phyloP scores from a whole-genome alignment of 305 asterid species.

The Petunia hybrid region DNA sequence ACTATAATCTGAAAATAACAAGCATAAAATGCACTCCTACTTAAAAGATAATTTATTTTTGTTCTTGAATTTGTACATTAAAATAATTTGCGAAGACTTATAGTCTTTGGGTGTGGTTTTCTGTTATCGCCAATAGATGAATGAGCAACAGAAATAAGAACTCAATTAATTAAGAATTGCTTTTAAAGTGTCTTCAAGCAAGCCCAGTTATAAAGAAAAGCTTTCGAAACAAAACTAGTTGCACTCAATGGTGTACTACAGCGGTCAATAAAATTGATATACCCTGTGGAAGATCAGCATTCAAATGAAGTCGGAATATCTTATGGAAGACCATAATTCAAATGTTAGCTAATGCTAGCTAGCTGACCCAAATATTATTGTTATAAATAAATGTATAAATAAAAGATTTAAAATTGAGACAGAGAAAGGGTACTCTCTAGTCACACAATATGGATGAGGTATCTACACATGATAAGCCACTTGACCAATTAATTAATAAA shows the following conservation, averaged over 20 bases:
- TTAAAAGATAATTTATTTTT: too few relatives aligned
- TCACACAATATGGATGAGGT: not conserved
- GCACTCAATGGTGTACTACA: too few relatives aligned
- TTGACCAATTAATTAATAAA: not conserved
- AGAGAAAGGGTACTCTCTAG: not conserved
- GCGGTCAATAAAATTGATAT: too few relatives aligned
- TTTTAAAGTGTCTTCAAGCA: not conserved
- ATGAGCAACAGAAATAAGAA: not conserved
- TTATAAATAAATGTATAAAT: not conserved
- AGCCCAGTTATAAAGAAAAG: not conserved
- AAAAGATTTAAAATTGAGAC: not conserved
- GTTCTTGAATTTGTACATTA: not conserved
- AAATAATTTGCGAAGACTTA: not conserved
- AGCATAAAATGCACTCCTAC: conserved; percentile 10
- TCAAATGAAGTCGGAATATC: too few relatives aligned
- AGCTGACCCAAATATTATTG: too few relatives aligned
- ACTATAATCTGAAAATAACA: not conserved
- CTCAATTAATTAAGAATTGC: not conserved
- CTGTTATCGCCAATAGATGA: not conserved
- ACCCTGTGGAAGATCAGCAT: too few relatives aligned
- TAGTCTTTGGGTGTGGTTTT: not conserved
- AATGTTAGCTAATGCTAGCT: too few relatives aligned
- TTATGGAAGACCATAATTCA: too few relatives aligned
- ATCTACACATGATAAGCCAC: not conserved
- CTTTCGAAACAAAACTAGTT: too few relatives aligned